Evolutionary conservation across 345 rosid genomes (phyloP), one percentile per base, ranked within the genome.

Genomic region (Pseudoturritis turrita): DNA sequence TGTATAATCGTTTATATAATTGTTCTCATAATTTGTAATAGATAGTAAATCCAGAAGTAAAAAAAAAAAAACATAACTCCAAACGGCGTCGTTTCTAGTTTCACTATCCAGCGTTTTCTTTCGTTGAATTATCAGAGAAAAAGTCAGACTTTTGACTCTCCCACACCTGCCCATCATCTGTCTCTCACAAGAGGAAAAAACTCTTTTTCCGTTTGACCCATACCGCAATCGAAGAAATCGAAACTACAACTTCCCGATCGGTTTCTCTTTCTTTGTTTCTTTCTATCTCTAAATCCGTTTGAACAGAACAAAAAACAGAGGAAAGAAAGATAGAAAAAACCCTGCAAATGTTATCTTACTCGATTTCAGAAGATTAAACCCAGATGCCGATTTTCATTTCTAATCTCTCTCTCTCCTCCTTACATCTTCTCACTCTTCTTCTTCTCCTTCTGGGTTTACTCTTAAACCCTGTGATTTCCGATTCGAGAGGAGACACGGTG

Each of bases 401-500:
- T 25, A 2, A 10, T 33, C 64, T 22, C n/a, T 49, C 68, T 49
- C 15, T 51, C 22, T 52, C 43, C 52, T 26, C 53, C 10, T 2
- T 70, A 37, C 31, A 31, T 10, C 26, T 62, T 10, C 56, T 74
- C 25, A 29, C 40, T 19, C 29, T 70, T 13, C 58, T 64, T 39
- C 51, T 80, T 4, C 41, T 58, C 5, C 51, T 79, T 45, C 41
- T 54, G 1, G 71, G 50, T 61, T 71, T 72, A 35, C 49, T 78
- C 25, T 44, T 72, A n/a, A 71, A 68, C 43, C 69, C 77, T 65
- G 83, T 56, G 39, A 35, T 80, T 2, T 85, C 86, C n/a, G 98
- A 92, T 41, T 94, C 98, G 7, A 78, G 98, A 81, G 92, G 94
- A 39, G 82, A 85, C 0, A 54, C 63, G 17, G 87, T 79, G 41